Percentiles rank a stretch among this genome's conserved stretches.
Evolutionary conservation across 768 basidiomycete species (phyloP).

Genomic region (Leccinum disarticulatum): DNA sequence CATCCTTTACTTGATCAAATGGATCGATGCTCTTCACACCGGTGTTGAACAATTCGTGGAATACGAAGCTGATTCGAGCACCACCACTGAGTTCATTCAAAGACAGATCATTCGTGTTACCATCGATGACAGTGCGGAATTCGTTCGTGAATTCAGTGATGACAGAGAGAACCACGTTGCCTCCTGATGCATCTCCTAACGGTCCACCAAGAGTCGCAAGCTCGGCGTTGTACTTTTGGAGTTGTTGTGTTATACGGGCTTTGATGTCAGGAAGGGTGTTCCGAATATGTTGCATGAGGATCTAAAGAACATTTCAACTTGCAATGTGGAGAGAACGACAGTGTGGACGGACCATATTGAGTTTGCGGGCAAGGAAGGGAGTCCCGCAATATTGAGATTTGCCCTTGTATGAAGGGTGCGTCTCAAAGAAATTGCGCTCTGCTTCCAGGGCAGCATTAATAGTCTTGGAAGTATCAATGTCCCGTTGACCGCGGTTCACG

Average conservation of each 20-base stretch:
- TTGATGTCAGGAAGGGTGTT: constrained; percentile 99
- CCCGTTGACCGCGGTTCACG: constrained; percentile 96
- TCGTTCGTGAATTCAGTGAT: constrained; percentile 98
- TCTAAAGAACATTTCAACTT: constrained; percentile 45
- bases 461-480: constrained; percentile 87
- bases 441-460: constrained; percentile 84
- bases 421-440: constrained; percentile 94
- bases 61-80: constrained; percentile 97
- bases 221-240: constrained; percentile 86
- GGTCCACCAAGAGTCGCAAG: constrained; percentile 83
- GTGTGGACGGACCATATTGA: constrained; percentile 73
- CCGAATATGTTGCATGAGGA: constrained; percentile 99
- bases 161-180: constrained; percentile 91
- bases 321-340: neutral
- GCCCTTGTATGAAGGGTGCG: constrained; percentile 86
- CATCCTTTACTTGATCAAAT: constrained; percentile 98
- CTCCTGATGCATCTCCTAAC: constrained; percentile 79
- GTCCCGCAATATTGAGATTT: constrained; percentile 98
- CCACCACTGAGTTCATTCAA: constrained; percentile 98
- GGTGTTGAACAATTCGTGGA: constrained; percentile 97
- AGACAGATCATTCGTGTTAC: constrained; percentile 93
- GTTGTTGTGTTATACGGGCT: constrained; percentile 85
- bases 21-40: constrained; percentile 96
- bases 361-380: constrained; percentile 91
- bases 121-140: constrained; percentile 96